Percentiles rank a stretch among this genome's conserved stretches.
Evolutionary conservation across 202 grass and related monocot species (phyloP).

Genomic region (Carex arenaria): DNA sequence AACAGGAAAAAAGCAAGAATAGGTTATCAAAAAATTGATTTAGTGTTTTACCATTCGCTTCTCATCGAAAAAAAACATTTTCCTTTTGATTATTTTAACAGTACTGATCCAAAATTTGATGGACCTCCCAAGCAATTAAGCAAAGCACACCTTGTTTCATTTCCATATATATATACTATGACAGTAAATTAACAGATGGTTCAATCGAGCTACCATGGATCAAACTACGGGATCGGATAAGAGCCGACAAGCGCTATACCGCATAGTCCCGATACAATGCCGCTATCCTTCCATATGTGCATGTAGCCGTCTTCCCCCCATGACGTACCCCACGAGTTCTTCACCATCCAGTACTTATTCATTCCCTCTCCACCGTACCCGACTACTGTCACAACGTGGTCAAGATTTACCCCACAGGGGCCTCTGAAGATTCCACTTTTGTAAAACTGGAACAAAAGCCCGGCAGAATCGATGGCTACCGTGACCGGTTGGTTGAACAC

Average conservation of each 20-base stretch:
- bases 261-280: neutral
- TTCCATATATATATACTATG: neutral
- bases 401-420: neutral
- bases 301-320: conserved; percentile 28
- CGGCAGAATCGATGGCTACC: neutral
- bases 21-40: neutral
- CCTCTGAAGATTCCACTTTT: conserved; percentile 21
- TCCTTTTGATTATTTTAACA: neutral
- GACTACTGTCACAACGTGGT: conserved; percentile 10
- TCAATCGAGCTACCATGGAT: neutral
- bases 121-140: neutral
- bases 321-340: conserved; percentile 15
- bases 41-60: neutral
- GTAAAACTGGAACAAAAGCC: conserved; percentile 24
- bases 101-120: neutral
- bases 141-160: neutral
- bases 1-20: neutral
- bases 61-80: neutral
- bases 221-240: conserved; percentile 19
- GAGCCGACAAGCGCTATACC: neutral
- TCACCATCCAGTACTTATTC: conserved; percentile 31
- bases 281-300: conserved; percentile 15
- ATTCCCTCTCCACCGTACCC: conserved; percentile 10
- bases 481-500: conserved; percentile 23
- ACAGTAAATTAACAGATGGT: neutral